Conservation (phyloP, 169 alveolate genomes). For the Plasmodium reichenowi region DNA sequence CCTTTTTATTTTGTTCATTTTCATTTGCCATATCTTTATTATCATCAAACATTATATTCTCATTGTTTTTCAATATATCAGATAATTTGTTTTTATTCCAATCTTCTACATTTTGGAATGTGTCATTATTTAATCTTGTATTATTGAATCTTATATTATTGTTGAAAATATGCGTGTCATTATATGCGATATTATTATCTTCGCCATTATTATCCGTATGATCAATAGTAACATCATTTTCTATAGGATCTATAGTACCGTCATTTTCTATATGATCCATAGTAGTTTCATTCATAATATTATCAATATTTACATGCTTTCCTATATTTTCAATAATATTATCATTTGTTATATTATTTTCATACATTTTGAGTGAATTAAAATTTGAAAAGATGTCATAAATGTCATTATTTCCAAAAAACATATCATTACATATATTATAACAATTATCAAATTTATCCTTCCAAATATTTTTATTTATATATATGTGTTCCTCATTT, state of each 20-base stretch:
- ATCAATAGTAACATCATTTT: neutral
- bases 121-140: neutral
- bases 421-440: conserved; percentile 67
- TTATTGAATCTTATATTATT: neutral
- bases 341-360: conserved; percentile 4
- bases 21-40: neutral
- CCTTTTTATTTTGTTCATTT: neutral
- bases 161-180: too few relatives aligned
- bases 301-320: too few relatives aligned
- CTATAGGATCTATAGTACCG: neutral
- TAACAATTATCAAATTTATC: conserved; percentile 12
- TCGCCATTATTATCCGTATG: neutral
- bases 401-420: conserved; percentile 42
- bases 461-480: neutral
- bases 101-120: neutral
- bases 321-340: neutral
- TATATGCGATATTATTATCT: neutral
- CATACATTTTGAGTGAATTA: conserved; percentile 11
- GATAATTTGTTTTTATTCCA: neutral
- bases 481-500: conserved; percentile 8
- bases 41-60: neutral
- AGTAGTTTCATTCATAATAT: too few relatives aligned
- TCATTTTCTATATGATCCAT: neutral
- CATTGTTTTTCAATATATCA: neutral
- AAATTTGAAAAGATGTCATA: conserved; percentile 58